phyloP scores from a whole-genome alignment of 306 rosid species.

The Calophaca sinica region DNA sequence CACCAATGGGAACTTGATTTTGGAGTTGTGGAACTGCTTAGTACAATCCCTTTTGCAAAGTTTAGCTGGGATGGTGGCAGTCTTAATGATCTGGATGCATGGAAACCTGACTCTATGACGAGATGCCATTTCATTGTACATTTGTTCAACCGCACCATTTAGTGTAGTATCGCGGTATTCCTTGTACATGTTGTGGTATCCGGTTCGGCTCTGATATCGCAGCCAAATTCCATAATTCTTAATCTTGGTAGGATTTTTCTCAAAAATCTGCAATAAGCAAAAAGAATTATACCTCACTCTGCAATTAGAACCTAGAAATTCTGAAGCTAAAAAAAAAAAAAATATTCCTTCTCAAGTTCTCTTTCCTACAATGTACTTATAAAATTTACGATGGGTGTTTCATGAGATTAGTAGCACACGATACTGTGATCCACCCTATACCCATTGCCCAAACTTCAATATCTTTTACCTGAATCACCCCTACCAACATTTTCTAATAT shows the following conservation, averaged over 20 bases:
- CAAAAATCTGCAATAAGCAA: slow-evolving; percentile 62
- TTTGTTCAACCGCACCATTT: slow-evolving; percentile 73
- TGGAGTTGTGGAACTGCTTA: slow-evolving; percentile 81
- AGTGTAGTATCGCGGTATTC: slow-evolving; percentile 80
- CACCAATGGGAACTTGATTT: slow-evolving; percentile 88
- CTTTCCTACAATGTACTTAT: no score
- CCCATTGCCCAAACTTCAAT: no score
- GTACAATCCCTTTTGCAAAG: slow-evolving; percentile 88
- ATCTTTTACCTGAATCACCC: no score
- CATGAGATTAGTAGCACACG: no score
- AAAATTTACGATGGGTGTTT: no score
- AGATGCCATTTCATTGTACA: slow-evolving; percentile 87
- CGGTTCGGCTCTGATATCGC: slow-evolving; percentile 85
- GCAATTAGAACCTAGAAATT: neutral
- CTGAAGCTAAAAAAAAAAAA: neutral
- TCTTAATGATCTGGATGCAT: slow-evolving; percentile 87
- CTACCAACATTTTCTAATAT: no score
- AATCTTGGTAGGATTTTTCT: slow-evolving; percentile 77
- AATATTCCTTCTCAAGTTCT: no score
- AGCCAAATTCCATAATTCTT: slow-evolving; percentile 84
- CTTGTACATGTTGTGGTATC: slow-evolving; percentile 91
- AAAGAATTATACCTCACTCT: neutral
- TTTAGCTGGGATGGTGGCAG: slow-evolving; percentile 79
- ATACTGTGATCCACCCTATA: no score
- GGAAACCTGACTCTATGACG: slow-evolving; percentile 83